Conservation (phyloP, 2,329 filamentous ascomycete species). For the Amphichorda felina region DNA sequence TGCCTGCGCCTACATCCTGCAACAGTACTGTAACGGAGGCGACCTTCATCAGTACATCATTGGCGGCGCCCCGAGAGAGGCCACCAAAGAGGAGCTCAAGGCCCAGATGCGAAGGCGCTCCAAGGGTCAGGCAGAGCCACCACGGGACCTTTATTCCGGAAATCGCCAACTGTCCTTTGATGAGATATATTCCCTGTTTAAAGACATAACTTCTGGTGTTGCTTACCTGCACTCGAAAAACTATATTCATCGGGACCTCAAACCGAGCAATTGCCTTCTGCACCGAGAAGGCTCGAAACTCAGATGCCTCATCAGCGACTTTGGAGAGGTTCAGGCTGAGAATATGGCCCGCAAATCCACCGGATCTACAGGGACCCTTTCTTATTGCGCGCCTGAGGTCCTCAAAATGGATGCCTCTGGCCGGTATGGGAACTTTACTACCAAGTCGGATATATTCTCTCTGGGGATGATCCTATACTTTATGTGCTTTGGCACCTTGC, state of each 20-base stretch:
- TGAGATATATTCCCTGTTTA: conserved; percentile 94
- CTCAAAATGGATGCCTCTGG: conserved; percentile 58
- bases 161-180: conserved; percentile 54
- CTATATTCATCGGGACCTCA: conserved; percentile 92
- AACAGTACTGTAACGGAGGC: conserved; percentile 93
- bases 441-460: conserved; percentile 97
- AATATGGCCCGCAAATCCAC: conserved; percentile 76
- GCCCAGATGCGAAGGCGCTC: conserved; percentile 75
- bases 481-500: conserved; percentile 84
- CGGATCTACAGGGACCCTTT: conserved; percentile 90
- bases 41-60: conserved; percentile 82
- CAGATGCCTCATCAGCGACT: conserved; percentile 86
- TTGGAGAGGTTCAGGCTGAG: conserved; percentile 88
- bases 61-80: conserved; percentile 49
- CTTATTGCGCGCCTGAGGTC: conserved; percentile 94
- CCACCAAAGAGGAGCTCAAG: conserved; percentile 77
- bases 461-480: conserved; percentile 98
- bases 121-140: conserved; percentile 59
- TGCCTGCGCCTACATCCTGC: conserved; percentile 90
- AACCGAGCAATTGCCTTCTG: conserved; percentile 88
- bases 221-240: conserved; percentile 82
- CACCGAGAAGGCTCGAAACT: conserved; percentile 63
- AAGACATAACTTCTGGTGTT: conserved; percentile 84
- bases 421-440: conserved; percentile 82
- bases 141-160: conserved; percentile 29